Base-by-base conservation (phyloP, 257 asterid genomes). In the Scutellaria minor region DNA sequence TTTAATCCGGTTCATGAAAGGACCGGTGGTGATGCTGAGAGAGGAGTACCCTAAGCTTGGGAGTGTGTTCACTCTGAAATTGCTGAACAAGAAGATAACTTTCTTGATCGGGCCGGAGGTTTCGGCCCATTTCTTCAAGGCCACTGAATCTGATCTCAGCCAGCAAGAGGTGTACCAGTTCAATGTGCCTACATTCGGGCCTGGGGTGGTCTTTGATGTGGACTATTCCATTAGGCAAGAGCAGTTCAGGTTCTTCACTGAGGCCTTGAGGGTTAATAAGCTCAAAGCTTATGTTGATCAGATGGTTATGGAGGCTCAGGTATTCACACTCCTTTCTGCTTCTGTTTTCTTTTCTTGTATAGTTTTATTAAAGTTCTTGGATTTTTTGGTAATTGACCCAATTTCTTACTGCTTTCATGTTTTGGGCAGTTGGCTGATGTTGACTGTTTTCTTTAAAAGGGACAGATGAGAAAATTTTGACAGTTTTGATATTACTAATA, bases 41-140 rank as follows among this genome's bases (percentile, higher is more conserved):
- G 95, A 93, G 75, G 98, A 93, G 89, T 93, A 93, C 69, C 92
- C 92, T 2, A 93, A 89, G 88, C 91, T 90, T n/a, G 98, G 98
- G 27, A 83, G 95, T 58, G 98, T 93, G 68, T 93, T 93, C 83
- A 86, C 97, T 10, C 86, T 89, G 66, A 82, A 77, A 62, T 71
- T 91, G 64, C 81, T 89, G 35, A 88, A 83, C 73, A 93, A 86
- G 88, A 89, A 86, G 53, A 88, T 93, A 54, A 93, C 97, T 0
- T 93, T 93, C 89, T 77, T 93, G 73, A 91, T 93, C 11, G 97
- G 97, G 0, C 98, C 98, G 0, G 97, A 93, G 62, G 98, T 93
- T n/a, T 93, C 97, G 1, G 87, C 96, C 9, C 98, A 91, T 83
- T 93, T 93, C 83, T 93, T 93, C 73, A 93, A 93, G 89, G 98